Percentiles rank a stretch among this genome's conserved stretches.
Conservation (phyloP, 768 basidiomycete species). For the Tulasnella sp. region DNA sequence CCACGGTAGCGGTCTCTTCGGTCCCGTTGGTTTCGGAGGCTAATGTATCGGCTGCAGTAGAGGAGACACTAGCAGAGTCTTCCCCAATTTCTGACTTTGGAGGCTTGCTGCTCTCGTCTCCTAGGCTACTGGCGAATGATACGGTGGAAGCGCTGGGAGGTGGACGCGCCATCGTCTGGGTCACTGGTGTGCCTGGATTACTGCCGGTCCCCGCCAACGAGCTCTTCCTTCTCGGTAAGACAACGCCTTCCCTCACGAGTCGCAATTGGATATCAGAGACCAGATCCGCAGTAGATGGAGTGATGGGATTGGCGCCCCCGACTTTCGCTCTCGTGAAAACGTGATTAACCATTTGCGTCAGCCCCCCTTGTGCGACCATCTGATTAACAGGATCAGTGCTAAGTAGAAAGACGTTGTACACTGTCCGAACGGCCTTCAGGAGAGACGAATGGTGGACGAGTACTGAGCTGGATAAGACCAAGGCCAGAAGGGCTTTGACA, state of each 20-base stretch:
- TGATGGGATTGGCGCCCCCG: background rate
- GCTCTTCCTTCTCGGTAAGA: constrained; percentile 8
- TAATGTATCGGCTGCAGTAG: background rate
- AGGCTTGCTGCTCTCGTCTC: too few relatives aligned
- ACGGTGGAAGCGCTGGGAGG: background rate
- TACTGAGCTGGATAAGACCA: constrained; percentile 77
- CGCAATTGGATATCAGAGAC: constrained; percentile 8
- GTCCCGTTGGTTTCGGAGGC: background rate
- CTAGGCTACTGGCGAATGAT: too few relatives aligned
- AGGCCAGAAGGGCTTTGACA: constrained; percentile 83
- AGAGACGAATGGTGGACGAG: constrained; percentile 93
- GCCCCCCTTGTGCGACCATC: constrained; percentile 94
- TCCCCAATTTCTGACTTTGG: background rate
- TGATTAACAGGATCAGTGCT: constrained; percentile 87
- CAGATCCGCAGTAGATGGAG: background rate
- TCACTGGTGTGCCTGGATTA: background rate
- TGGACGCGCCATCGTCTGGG: background rate
- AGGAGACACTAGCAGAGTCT: background rate
- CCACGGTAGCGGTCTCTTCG: too few relatives aligned
- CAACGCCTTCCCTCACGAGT: constrained; percentile 4
- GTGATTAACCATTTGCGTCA: constrained; percentile 97
- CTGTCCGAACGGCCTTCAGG: constrained; percentile 91
- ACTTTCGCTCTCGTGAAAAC: constrained; percentile 75
- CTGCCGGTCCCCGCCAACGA: background rate
- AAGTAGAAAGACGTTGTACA: constrained; percentile 94